Conservation (phyloP, 805 yeast species). For the Candida insectorum region DNA sequence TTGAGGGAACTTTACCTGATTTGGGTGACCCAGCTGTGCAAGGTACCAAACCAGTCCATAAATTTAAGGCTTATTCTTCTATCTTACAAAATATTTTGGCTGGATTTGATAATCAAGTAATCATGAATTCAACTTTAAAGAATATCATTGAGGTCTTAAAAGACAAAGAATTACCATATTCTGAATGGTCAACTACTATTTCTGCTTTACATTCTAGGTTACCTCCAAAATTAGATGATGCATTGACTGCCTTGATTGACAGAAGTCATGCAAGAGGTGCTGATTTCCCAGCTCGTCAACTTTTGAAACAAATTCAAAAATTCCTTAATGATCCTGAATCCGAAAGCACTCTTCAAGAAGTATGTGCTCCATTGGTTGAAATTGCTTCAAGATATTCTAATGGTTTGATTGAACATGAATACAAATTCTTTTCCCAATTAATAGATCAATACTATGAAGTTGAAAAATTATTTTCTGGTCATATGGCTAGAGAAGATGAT, state of each 20-base stretch:
- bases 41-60: slow-evolving; percentile 83
- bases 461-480: slow-evolving; percentile 76
- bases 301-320: slow-evolving; percentile 69
- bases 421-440: slow-evolving; percentile 63
- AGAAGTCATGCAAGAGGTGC: slow-evolving; percentile 63
- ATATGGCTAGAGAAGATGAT: slow-evolving; percentile 81
- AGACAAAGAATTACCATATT: slow-evolving; percentile 81
- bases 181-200: slow-evolving; percentile 83
- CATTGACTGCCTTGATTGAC: slow-evolving; percentile 61
- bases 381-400: slow-evolving; percentile 67
- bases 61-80: slow-evolving; percentile 54
- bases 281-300: slow-evolving; percentile 91
- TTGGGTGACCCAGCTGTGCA: slow-evolving; percentile 77
- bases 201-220: slow-evolving; percentile 92
- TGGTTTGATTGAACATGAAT: slow-evolving; percentile 86
- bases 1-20: slow-evolving; percentile 89
- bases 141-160: slow-evolving; percentile 69
- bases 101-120: slow-evolving; percentile 95
- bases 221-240: slow-evolving; percentile 71
- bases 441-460: slow-evolving; percentile 71
- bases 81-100: slow-evolving; percentile 75
- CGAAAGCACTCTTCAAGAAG: slow-evolving; percentile 40
- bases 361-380: slow-evolving; percentile 68
- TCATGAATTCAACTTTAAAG: slow-evolving; percentile 79
- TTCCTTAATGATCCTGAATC: slow-evolving; percentile 45